phyloP scores from a whole-genome alignment of 1,284 basidiomycete genomes.

The Marasmius sp. region DNA sequence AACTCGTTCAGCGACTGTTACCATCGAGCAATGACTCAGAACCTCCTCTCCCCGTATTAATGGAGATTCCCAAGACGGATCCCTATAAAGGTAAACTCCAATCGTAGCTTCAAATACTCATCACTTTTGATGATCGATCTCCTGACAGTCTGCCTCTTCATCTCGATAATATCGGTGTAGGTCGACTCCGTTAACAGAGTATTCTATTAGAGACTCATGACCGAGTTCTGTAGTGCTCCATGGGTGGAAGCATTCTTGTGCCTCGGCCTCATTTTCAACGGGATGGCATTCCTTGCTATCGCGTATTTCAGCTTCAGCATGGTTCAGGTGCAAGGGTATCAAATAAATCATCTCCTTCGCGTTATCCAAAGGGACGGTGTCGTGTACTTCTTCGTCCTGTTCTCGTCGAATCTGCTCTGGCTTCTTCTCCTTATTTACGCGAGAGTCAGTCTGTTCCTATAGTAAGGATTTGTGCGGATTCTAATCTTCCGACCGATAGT shows the following conservation, averaged over 20 bases:
- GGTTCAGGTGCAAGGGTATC: too few species aligned
- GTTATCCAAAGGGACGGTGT: too few species aligned
- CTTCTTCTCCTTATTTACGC: too few species aligned
- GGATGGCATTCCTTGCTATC: constrained; percentile 16
- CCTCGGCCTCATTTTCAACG: constrained; percentile 20
- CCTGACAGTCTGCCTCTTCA: constrained; percentile 14
- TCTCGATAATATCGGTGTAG: constrained; percentile 9
- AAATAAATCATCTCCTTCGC: too few species aligned
- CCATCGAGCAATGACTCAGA: too few species aligned
- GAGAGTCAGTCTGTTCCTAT: too few species aligned
- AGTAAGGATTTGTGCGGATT: too few species aligned
- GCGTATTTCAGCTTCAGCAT: neutral
- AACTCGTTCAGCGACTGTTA: constrained; percentile 9
- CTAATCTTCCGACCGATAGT: too few species aligned
- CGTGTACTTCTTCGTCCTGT: too few species aligned
- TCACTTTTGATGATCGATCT: neutral
- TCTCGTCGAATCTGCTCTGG: too few species aligned
- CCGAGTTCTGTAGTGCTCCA: constrained; percentile 1
- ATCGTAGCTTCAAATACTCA: neutral
- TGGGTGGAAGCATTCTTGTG: constrained; percentile 17
- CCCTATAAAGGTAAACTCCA: constrained; percentile 15
- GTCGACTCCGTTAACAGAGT: neutral
- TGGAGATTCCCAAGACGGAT: constrained; percentile 11
- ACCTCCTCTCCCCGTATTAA: constrained; percentile 1
- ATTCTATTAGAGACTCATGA: too few species aligned